Evolutionary conservation across 345 rosid genomes (phyloP), one percentile per base, ranked within the genome.

Genomic region (Euclidium syriacum): DNA sequence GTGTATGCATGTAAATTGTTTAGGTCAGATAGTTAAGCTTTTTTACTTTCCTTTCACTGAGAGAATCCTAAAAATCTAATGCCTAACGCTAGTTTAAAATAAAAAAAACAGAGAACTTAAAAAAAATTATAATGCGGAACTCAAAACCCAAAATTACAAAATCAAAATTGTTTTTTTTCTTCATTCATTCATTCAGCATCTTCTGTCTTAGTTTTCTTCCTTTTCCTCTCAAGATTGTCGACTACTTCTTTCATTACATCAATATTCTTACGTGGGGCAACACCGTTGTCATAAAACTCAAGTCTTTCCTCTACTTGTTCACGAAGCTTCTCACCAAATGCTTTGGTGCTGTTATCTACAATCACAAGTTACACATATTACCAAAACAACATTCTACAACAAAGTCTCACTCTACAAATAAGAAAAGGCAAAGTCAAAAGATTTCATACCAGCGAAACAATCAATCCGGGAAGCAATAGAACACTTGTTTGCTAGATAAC

Each of bases 281-380:
- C 80, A 17, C 96, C 97, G 78, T 94, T 94, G 73, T 94, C 99
- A 26, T 90, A 87, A 65, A 94, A 94, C 49, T 85, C 95, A 16
- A 90, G 79, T 34, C 92, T 73, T 70, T 90, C 99, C 77, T 90
- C 97, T 19, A 94, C 99, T 77, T 94, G 99, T 73, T 94, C 96
- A 26, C 86, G 77, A 2, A 94, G 90, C 75, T 86, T 87, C 75
- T 87, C 97, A n/a, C 99, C 97, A 16, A 84, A 94, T 23, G 76
- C 59, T 10, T 83, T 80, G 7, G 81, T 64, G 29, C 77, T 80
- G 18, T 15, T 70, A 54, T 94, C 99, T 94, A 79, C 34, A 71
- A 58, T 35, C 58, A 20, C 41, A 34, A 39, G 51, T 26, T 10
- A 42, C 6, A 47, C 2, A 32, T 7, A 24, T 48, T 36, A 61